Conservation (phyloP, 148 eudicot genomes). For the Nyssa sinensis region DNA sequence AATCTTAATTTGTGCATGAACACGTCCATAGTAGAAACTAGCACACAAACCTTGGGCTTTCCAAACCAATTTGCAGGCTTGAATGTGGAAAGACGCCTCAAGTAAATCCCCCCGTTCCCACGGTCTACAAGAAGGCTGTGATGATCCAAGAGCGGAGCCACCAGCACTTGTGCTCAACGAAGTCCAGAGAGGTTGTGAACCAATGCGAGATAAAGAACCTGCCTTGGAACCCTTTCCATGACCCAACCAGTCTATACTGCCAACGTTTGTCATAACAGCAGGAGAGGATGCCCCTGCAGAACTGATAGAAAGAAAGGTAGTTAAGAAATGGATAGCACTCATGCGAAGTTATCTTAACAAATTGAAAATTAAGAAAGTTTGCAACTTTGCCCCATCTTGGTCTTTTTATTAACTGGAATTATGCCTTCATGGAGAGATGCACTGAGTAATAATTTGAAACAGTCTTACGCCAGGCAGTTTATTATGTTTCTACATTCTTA, state of each 20-base stretch:
- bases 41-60: conserved; percentile 77
- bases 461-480: background rate
- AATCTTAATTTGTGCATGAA: background rate
- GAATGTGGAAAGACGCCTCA: conserved; percentile 90
- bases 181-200: conserved; percentile 54
- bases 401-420: background rate
- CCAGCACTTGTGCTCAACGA: conserved; percentile 81
- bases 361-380: background rate
- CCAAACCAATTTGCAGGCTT: conserved; percentile 88
- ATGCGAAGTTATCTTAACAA: background rate
- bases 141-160: conserved; percentile 88
- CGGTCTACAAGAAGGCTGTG: conserved; percentile 92
- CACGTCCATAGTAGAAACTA: background rate
- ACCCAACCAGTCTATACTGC: conserved; percentile 76
- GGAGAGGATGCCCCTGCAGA: conserved; percentile 98
- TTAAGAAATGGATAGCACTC: conserved; percentile 1
- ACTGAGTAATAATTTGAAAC: background rate
- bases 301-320: conserved; percentile 34
- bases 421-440: background rate
- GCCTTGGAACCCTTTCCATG: conserved; percentile 86
- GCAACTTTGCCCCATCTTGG: background rate
- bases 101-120: conserved; percentile 99
- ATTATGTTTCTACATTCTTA: background rate
- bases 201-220: conserved; percentile 68
- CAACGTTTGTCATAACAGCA: conserved; percentile 68